Conservation (phyloP, 2,329 filamentous ascomycete species). For the Beauveria caledonica region DNA sequence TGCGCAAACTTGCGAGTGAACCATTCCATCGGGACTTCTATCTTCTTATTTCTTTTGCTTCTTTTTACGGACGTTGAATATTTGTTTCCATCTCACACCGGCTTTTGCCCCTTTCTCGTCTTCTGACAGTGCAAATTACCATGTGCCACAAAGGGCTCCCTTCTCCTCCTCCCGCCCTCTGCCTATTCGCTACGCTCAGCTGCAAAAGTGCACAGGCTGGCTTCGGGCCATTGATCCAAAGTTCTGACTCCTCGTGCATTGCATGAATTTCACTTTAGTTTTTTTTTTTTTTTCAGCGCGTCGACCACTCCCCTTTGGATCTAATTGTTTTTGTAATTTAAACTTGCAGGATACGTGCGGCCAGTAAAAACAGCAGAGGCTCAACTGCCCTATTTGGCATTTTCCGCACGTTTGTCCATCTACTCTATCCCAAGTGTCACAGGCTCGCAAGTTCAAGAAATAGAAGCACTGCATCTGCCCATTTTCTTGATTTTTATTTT, state of each 20-base stretch:
- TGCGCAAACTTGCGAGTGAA: not conserved
- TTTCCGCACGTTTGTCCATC: no score
- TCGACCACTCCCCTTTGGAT: not conserved
- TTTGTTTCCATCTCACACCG: not conserved
- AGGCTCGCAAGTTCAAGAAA: not conserved
- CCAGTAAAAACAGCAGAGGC: not conserved
- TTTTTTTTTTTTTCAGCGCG: not conserved
- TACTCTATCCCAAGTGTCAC: no score
- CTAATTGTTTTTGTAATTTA: not conserved
- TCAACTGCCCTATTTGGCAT: no score
- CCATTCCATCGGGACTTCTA: not conserved
- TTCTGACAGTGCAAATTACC: not conserved
- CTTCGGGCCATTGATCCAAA: not conserved
- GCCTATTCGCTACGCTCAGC: not conserved
- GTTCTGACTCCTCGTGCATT: not conserved
- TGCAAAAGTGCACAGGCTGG: constrained; percentile 3
- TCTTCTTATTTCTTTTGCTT: not conserved
- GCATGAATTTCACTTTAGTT: not conserved
- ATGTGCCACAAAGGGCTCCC: not conserved
- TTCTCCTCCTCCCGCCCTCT: not conserved
- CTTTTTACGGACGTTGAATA: not conserved
- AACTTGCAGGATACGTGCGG: not conserved
- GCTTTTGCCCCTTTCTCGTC: not conserved
- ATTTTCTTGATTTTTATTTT: not conserved
- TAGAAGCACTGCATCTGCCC: not conserved